A percentile compares a stretch with the other conserved stretches of the same genome.
Conservation (phyloP, 1,284 basidiomycete genomes). For the Pyrrhoderma lamaoense region DNA sequence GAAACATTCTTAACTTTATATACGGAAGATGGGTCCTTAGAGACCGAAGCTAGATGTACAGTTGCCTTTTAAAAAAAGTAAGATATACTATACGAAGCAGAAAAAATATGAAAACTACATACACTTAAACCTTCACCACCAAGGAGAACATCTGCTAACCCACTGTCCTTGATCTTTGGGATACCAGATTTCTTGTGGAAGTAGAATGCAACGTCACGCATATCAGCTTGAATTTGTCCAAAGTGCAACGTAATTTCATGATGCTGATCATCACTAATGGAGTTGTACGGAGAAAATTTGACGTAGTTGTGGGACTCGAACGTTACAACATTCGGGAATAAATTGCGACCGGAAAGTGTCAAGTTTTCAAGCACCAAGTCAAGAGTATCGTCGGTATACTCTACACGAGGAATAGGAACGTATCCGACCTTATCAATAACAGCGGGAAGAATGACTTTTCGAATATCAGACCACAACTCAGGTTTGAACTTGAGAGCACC, state of each 20-base stretch:
- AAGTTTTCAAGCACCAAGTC: slow-evolving; percentile 55
- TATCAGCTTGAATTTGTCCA: slow-evolving; percentile 89
- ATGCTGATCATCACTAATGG: slow-evolving; percentile 49
- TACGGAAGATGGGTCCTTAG: slow-evolving; percentile 54
- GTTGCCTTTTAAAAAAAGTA: slow-evolving; percentile 30
- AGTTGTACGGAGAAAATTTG: slow-evolving; percentile 75
- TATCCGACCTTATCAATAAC: slow-evolving; percentile 40
- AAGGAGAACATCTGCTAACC: slow-evolving; percentile 85
- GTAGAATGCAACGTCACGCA: slow-evolving; percentile 88
- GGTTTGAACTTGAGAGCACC: slow-evolving; percentile 89
- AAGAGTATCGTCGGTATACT: slow-evolving; percentile 41
- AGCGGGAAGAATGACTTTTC: slow-evolving; percentile 43
- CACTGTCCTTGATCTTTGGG: slow-evolving; percentile 75
- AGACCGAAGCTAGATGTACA: slow-evolving; percentile 57
- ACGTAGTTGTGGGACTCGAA: slow-evolving; percentile 81
- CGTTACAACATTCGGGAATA: slow-evolving; percentile 49
- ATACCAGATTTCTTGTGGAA: slow-evolving; percentile 75
- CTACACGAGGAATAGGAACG: slow-evolving; percentile 47
- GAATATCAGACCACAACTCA: slow-evolving; percentile 34
- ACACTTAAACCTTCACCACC: slow-evolving; percentile 68
- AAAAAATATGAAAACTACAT: slow-evolving; percentile 24
- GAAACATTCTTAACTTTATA: slow-evolving; percentile 76
- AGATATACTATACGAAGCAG: not conserved
- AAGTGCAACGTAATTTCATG: slow-evolving; percentile 71
- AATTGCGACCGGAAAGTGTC: slow-evolving; percentile 41